These are phyloP conservation scores for Gossypium schwendimanii DNA, from an alignment of 441 rosid genomes.

Conservation along the genomic window DNA sequence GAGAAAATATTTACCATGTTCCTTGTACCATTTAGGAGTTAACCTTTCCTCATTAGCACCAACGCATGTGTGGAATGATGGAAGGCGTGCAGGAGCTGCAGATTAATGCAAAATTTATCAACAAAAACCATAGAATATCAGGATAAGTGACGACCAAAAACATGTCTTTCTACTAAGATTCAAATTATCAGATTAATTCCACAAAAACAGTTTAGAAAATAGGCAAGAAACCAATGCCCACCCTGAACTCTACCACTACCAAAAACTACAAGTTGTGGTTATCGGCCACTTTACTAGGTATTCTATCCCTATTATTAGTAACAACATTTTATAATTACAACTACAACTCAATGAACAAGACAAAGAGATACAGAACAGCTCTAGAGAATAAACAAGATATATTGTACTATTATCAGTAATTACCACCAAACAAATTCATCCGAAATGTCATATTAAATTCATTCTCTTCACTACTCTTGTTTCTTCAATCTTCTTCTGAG, in stretches of 20 bases:
- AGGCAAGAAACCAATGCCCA: slow-evolving; percentile 7
- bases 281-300: background rate
- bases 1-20: slow-evolving; percentile 53
- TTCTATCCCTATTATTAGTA: background rate
- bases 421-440: background rate
- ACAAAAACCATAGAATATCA: background rate
- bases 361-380: background rate
- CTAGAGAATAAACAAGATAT: background rate
- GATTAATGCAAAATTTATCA: slow-evolving; percentile 13
- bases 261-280: background rate
- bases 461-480: background rate
- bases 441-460: background rate
- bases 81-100: slow-evolving; percentile 89
- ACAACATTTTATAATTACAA: background rate
- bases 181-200: background rate
- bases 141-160: background rate
- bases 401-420: background rate
- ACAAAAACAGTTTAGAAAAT: background rate
- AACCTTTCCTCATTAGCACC: slow-evolving; percentile 82
- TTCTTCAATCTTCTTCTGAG: slow-evolving; percentile 1
- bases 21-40: slow-evolving; percentile 85
- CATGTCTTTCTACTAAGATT: background rate
- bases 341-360: background rate
- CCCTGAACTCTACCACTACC: background rate
- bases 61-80: slow-evolving; percentile 93